phyloP scores from a whole-genome alignment of 2,329 filamentous ascomycete genomes.

The Alternaria incomplexa region DNA sequence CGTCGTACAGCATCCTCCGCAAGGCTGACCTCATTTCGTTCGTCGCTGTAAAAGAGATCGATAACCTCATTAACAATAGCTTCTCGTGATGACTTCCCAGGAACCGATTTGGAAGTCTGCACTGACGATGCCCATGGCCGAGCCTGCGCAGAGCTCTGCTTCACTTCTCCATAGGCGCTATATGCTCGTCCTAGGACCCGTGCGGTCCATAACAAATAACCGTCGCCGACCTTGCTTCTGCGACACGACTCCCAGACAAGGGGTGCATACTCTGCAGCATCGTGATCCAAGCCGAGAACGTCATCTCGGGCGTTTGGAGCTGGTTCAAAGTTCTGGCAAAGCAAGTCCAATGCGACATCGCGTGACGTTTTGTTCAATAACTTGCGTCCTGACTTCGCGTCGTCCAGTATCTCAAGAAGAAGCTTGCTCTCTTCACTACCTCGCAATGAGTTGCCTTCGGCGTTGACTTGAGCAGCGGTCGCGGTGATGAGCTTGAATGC shows the following conservation, averaged over 20 bases:
- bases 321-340: conserved; percentile 76
- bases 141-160: conserved; percentile 39
- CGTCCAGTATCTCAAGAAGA: conserved; percentile 78
- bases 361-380: conserved; percentile 75
- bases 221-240: conserved; percentile 65
- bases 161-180: conserved; percentile 69
- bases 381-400: conserved; percentile 66
- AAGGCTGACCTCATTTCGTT: conserved; percentile 51
- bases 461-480: conserved; percentile 71
- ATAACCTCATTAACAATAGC: conserved; percentile 48
- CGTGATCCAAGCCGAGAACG: conserved; percentile 70
- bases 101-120: conserved; percentile 25
- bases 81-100: conserved; percentile 38
- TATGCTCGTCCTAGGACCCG: conserved; percentile 81
- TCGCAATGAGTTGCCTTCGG: conserved; percentile 71
- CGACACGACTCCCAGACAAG: conserved; percentile 79
- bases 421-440: conserved; percentile 79
- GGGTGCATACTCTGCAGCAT: conserved; percentile 66
- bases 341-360: conserved; percentile 70
- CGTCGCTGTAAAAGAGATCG: conserved; percentile 47
- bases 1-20: conserved; percentile 50
- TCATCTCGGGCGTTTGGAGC: conserved; percentile 66
- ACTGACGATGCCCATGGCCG: conserved; percentile 34
- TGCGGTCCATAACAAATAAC: conserved; percentile 85
- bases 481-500: conserved; percentile 72